These are phyloP conservation scores for Conticribra guillardii DNA, from an alignment of 108 stramenopile species.

Conservation along the genomic window DNA sequence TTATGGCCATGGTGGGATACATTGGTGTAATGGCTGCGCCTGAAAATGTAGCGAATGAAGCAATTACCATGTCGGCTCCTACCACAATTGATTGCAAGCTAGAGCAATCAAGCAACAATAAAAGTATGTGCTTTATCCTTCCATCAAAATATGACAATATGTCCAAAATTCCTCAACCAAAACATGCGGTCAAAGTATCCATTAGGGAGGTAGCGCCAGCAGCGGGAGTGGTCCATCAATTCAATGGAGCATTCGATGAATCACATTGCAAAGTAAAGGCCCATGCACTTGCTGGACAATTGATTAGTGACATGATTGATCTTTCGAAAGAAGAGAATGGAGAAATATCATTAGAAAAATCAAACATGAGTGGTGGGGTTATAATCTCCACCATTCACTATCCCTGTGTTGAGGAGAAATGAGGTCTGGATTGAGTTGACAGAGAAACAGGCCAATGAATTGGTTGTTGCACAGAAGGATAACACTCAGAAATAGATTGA, in stretches of 20 bases:
- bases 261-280: conserved; percentile 19
- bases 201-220: conserved; percentile 15
- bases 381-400: conserved; percentile 49
- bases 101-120: neutral
- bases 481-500: neutral
- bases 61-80: conserved; percentile 47
- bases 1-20: conserved; percentile 39
- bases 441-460: conserved; percentile 21
- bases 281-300: conserved; percentile 6
- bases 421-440: conserved; percentile 52
- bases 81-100: conserved; percentile 25
- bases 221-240: conserved; percentile 35
- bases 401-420: conserved; percentile 41
- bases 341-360: conserved; percentile 15
- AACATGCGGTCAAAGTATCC: conserved; percentile 15
- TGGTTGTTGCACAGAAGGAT: conserved; percentile 15
- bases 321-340: conserved; percentile 18
- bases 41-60: conserved; percentile 24
- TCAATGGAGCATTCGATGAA: conserved; percentile 31
- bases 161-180: conserved; percentile 37
- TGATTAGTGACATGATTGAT: conserved; percentile 20
- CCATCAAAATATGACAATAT: conserved; percentile 29
- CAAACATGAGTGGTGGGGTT: conserved; percentile 39
- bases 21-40: conserved; percentile 40
- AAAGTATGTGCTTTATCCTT: conserved; percentile 45